phyloP scores from a whole-genome alignment of 768 basidiomycete genomes.

The Pleurotus salmoneostramineus region DNA sequence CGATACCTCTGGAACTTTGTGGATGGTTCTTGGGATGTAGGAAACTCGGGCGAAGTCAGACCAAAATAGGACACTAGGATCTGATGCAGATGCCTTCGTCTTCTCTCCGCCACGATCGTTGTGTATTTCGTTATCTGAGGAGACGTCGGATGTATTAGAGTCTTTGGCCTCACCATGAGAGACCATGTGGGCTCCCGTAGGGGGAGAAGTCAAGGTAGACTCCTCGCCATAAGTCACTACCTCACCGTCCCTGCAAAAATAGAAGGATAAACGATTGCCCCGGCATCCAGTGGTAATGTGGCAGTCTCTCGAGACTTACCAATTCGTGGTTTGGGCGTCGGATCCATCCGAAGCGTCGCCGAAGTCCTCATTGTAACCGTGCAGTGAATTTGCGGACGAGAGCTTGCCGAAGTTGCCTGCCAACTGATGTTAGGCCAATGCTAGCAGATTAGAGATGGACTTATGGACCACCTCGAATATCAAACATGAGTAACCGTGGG shows the following conservation, averaged over 20 bases:
- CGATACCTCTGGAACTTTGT: constrained; percentile 54
- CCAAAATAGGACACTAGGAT: constrained; percentile 51
- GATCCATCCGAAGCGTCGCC: not conserved
- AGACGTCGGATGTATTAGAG: not conserved
- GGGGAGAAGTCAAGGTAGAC: constrained; percentile 28
- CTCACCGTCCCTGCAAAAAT: constrained; percentile 40
- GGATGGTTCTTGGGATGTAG: constrained; percentile 62
- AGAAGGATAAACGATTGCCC: not conserved
- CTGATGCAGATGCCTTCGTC: not conserved
- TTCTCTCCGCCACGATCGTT: constrained; percentile 9
- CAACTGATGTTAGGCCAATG: not conserved
- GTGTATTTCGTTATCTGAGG: constrained; percentile 5
- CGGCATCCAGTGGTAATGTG: not conserved
- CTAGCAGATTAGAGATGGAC: not conserved
- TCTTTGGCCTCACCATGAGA: not conserved
- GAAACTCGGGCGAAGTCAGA: constrained; percentile 65
- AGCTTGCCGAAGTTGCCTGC: constrained; percentile 68
- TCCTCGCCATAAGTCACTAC: constrained; percentile 50
- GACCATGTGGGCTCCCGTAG: not conserved
- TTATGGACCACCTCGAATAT: constrained; percentile 51
- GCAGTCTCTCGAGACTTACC: not conserved
- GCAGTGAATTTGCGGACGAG: constrained; percentile 35
- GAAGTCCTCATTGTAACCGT: constrained; percentile 22
- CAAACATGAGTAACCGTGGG: constrained; percentile 65
- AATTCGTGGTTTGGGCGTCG: not conserved